Evolutionary conservation across 768 basidiomycete species (phyloP), one percentile per base, ranked within the genome.

Genomic region (Trichaptum fuscoviolaceum): DNA sequence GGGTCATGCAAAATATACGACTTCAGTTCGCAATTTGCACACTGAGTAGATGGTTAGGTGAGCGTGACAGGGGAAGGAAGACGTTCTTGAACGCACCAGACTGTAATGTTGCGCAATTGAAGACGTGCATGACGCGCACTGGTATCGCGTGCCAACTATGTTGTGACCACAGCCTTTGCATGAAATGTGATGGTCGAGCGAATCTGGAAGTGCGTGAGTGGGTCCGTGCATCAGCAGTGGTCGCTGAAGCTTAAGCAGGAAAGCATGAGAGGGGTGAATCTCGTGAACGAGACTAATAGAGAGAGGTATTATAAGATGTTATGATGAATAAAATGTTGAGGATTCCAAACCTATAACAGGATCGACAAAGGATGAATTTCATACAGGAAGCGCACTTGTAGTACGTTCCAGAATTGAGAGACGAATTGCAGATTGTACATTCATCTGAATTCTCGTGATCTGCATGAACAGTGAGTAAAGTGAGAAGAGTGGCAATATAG

Each of bases 211-310:
- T 69, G 52, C 73, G 70, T 18, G 59, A 61, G 7, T 7, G 17
- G 35, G 92, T 88, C 69, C 87, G 81, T 64, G 88, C 81, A 74
- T 92, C 85, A 35, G 80, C 27, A 72, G 65, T 2, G 79, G 81
- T 70, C 80, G 84, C 69, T 92, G 91, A n/a, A 89, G 89, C 5
- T 95, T 85, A 10, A 85, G 82, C 23, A 96, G 78, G 81, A 96
- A 97, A 1, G 91, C 87, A 72, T 98, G 94, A 0, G 86, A 84
- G 0, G 95, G 96, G 72, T 98, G 95, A 18, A 96, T 85, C 71
- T 95, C 93, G 69, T 96, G 92, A 10, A 95, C 94, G 77, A 92
- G 87, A 72, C 94, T 95, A 68, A 61, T 64, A 65, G 34, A 57
- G 66, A 9, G 35, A 62, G 70, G 66, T 20, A 34, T 63, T 69